Base-by-base conservation (phyloP, 192 early-diverging fungal genomes). In the Lobosporangium transversale region DNA sequence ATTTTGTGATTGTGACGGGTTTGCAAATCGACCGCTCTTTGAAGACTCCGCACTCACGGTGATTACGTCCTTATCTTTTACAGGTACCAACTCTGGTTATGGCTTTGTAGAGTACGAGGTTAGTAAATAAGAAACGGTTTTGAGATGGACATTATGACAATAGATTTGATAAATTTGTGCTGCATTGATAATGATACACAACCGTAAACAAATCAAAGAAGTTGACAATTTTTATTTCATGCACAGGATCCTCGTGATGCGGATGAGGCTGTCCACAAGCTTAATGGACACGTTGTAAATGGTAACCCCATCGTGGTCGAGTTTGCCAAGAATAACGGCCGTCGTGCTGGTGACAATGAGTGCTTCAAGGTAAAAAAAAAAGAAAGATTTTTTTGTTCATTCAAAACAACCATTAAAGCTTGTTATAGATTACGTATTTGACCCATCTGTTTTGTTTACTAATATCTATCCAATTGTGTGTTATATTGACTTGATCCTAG, bases 291-390 rank as follows among this genome's bases (percentile, higher is more conserved):
- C 20, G 43, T 73, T 62, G 81, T 85, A 30, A 80, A 78, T 48
- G 73, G 64, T 23, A 68, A 51, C 63, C 48, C 56, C 24, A 79
- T 85, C 50, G 80, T 86, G 30, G 85, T 86, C 37, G 85, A 86
- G 59, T 86, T 83, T 62, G 85, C 85, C 48, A 86, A 86, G 79
- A 86, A 86, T 51, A 81, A 80, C 30, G 85, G 82, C 32, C 81
- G 80, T 55, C 76, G 81, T 62, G 82, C 80, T 26, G 79, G 79
- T 15, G 82, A 81, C 23, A 81, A 83, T 53, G 82, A 81, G 47
- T 83, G 82, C 56, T 83, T 83, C 69, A 74, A 81, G 59, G 80
- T 80, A 71, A 36, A 30, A 9, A 51, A 24, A 37, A 47, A 10
- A 14, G 37, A 7, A 40, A 40, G 8, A 40, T 14, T 10, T 7